These are phyloP conservation scores for Globisporangium emineosum DNA, from an alignment of 352 stramenopile genomes.

Conservation along the genomic window DNA sequence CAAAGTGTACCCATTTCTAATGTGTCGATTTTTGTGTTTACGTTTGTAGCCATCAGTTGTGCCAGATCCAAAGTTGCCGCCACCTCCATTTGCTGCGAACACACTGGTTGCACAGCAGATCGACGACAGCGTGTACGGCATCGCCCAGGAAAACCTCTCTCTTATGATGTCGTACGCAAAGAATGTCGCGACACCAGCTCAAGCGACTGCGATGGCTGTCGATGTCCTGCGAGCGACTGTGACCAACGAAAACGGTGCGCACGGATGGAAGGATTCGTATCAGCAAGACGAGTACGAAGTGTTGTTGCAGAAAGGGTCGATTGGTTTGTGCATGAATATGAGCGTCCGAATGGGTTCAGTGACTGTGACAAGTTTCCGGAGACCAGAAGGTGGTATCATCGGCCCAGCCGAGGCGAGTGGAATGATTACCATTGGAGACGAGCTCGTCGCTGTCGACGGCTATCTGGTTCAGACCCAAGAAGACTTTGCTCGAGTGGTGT, in stretches of 20 bases:
- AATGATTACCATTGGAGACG: constrained; percentile 74
- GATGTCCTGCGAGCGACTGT: constrained; percentile 60
- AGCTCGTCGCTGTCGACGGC: constrained; percentile 81
- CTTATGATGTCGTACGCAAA: constrained; percentile 60
- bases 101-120: constrained; percentile 58
- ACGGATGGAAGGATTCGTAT: constrained; percentile 69
- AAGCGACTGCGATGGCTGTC: constrained; percentile 66
- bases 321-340: constrained; percentile 90
- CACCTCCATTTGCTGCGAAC: constrained; percentile 56
- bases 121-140: constrained; percentile 54
- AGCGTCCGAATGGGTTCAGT: constrained; percentile 79
- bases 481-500: constrained; percentile 82
- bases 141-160: constrained; percentile 45
- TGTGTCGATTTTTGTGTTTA: not conserved
- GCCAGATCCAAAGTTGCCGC: constrained; percentile 40
- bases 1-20: not conserved
- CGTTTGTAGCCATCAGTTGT: not conserved
- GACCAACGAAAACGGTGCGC: constrained; percentile 35
- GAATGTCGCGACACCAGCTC: constrained; percentile 47
- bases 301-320: constrained; percentile 81
- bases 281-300: constrained; percentile 81
- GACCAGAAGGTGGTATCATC: constrained; percentile 66
- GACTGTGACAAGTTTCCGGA: constrained; percentile 79
- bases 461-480: constrained; percentile 72
- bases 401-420: constrained; percentile 78